These are phyloP conservation scores for Chondrostereum purpureum DNA, from an alignment of 1,284 basidiomycete species.

Conservation along the genomic window DNA sequence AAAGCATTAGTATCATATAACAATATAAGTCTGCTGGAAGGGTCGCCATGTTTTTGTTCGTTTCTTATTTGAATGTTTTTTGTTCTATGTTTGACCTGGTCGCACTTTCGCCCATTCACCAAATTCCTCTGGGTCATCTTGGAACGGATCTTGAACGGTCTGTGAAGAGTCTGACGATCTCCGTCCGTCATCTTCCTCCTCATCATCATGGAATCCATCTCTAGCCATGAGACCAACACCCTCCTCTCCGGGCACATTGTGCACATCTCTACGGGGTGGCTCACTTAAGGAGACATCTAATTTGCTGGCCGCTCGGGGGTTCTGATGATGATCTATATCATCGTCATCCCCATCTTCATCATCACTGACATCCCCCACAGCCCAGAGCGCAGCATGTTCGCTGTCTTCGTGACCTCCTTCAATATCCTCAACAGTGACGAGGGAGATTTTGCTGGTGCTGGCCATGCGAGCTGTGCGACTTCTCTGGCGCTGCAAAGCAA, in stretches of 20 bases:
- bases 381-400: slow-evolving; percentile 50
- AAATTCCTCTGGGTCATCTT: slow-evolving; percentile 15
- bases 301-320: slow-evolving; percentile 8
- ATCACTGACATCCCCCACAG: slow-evolving; percentile 60
- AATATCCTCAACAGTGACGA: slow-evolving; percentile 14
- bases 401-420: slow-evolving; percentile 24
- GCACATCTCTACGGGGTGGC: slow-evolving; percentile 5
- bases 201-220: slow-evolving; percentile 6
- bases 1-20: not conserved
- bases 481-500: slow-evolving; percentile 8
- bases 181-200: slow-evolving; percentile 8
- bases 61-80: no score
- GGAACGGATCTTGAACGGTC: slow-evolving; percentile 10
- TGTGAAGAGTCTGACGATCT: slow-evolving; percentile 6
- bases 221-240: slow-evolving; percentile 15
- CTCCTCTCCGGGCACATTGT: slow-evolving; percentile 16
- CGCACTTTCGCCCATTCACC: slow-evolving; percentile 13
- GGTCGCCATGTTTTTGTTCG: no score
- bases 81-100: not conserved
- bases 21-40: not conserved
- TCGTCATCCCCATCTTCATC: slow-evolving; percentile 32
- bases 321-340: slow-evolving; percentile 16
- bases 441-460: slow-evolving; percentile 11
- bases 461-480: slow-evolving; percentile 12
- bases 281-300: not conserved